A percentile compares a stretch with the other conserved stretches of the same genome.
Conservation (phyloP, 2,329 filamentous ascomycete genomes). For the Coniochaeta ligniaria region DNA sequence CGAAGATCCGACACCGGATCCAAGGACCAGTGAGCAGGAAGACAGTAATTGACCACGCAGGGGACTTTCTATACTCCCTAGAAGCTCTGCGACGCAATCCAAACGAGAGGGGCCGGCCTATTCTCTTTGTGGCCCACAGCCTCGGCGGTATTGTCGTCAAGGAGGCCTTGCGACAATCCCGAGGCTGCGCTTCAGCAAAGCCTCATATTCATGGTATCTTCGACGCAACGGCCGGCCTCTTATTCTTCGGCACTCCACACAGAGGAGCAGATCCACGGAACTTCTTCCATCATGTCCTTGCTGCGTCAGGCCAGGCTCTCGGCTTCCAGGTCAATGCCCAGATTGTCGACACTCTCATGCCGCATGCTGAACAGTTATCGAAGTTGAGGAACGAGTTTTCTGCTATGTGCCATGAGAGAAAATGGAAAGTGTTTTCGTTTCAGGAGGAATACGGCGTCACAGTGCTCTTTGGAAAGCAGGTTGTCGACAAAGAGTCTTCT, state of each 20-base stretch:
- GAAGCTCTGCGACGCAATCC: background rate
- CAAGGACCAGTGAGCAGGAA: background rate
- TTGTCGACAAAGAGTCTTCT: slow-evolving; percentile 28
- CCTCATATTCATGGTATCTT: slow-evolving; percentile 10
- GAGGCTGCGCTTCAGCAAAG: slow-evolving; percentile 1
- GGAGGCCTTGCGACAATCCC: slow-evolving; percentile 12
- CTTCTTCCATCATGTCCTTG: slow-evolving; percentile 11
- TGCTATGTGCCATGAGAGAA: slow-evolving; percentile 17
- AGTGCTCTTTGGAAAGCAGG: slow-evolving; percentile 6
- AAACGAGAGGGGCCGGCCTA: background rate
- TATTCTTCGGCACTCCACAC: slow-evolving; percentile 29
- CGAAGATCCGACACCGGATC: background rate
- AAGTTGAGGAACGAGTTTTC: slow-evolving; percentile 19
- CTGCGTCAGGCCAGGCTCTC: slow-evolving; percentile 7
- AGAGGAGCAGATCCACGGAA: slow-evolving; percentile 16
- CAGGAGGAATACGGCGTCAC: slow-evolving; percentile 19
- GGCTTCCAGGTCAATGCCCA: slow-evolving; percentile 20
- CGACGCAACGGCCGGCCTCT: slow-evolving; percentile 15
- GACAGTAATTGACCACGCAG: background rate
- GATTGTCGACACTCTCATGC: slow-evolving; percentile 22
- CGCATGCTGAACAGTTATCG: slow-evolving; percentile 19
- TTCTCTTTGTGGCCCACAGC: slow-evolving; percentile 15
- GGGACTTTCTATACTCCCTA: background rate
- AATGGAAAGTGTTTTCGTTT: slow-evolving; percentile 24
- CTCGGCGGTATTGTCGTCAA: slow-evolving; percentile 26